Conservation (phyloP, 2,329 filamentous ascomycete genomes). For the Elsinoe arachidis region DNA sequence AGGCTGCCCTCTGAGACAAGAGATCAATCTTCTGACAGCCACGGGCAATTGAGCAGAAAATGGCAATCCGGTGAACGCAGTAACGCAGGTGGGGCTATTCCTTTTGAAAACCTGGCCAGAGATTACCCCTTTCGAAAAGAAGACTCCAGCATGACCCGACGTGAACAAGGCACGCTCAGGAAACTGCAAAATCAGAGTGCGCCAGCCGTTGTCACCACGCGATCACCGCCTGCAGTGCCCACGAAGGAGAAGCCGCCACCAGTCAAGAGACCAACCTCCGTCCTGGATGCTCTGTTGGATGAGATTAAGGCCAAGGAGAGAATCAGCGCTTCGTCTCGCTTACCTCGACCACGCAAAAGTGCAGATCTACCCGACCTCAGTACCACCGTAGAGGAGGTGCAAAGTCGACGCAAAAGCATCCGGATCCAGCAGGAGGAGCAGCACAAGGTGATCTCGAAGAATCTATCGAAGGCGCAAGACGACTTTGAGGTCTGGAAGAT, state of each 20-base stretch:
- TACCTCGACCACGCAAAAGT: not conserved
- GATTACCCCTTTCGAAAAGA: not conserved
- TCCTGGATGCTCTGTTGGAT: slow-evolving; percentile 1
- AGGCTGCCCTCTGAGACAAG: not conserved
- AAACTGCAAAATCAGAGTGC: not conserved
- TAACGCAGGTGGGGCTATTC: not conserved
- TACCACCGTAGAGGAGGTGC: slow-evolving; percentile 2
- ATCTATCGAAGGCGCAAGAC: slow-evolving; percentile 48
- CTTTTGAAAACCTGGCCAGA: not conserved
- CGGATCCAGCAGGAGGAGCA: slow-evolving; percentile 11
- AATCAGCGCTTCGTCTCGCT: not conserved
- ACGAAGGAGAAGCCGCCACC: not conserved
- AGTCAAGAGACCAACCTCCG: not conserved
- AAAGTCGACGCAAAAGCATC: slow-evolving; percentile 14
- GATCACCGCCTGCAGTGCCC: not conserved
- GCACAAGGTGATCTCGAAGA: not conserved
- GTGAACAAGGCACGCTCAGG: not conserved
- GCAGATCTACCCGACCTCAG: not conserved
- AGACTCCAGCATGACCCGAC: slow-evolving; percentile 3
- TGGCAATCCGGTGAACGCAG: not conserved
- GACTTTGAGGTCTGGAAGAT: slow-evolving; percentile 60
- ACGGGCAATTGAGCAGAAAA: no score
- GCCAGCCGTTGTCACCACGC: not conserved
- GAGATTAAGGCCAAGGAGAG: not conserved
- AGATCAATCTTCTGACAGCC: not conserved